Evolutionary conservation across 495 filamentous ascomycete species (phyloP).

Genomic region (Penicillium manginii): DNA sequence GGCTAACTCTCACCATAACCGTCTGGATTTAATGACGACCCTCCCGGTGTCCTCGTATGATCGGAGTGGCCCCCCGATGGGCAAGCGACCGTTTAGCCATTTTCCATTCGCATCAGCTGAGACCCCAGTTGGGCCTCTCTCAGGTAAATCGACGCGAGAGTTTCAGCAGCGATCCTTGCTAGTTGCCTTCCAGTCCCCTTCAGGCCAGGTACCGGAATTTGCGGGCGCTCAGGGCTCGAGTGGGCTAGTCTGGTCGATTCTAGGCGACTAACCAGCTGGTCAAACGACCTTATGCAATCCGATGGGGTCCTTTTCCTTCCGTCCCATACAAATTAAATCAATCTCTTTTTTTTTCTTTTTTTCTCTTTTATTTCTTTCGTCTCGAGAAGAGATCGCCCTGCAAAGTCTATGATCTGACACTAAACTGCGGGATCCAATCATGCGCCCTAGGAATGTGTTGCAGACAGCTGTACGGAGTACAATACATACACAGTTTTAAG

Average conservation of each 20-base stretch:
- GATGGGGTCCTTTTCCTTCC: constrained; percentile 6
- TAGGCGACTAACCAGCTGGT: background rate
- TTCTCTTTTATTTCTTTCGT: too few relatives aligned
- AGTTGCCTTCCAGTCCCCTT: constrained; percentile 22
- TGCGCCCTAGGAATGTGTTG: background rate
- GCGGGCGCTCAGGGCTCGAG: background rate
- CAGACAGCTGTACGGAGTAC: background rate
- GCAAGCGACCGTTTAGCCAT: constrained; percentile 4
- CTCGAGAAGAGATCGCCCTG: constrained; percentile 17
- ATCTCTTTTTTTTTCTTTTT: constrained; percentile 6
- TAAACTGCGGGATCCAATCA: constrained; percentile 8
- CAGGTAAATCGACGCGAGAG: constrained; percentile 15
- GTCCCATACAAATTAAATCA: constrained; percentile 12
- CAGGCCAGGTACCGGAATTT: constrained; percentile 15
- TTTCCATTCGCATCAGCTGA: constrained; percentile 24
- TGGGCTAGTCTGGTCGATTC: background rate
- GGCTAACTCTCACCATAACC: constrained; percentile 2
- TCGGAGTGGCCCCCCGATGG: background rate
- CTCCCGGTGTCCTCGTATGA: constrained; percentile 3
- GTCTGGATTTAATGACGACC: constrained; percentile 10
- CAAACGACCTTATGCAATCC: constrained; percentile 22
- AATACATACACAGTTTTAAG: too few relatives aligned
- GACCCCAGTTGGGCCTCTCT: constrained; percentile 10
- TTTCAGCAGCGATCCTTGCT: constrained; percentile 27
- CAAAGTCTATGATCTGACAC: constrained; percentile 13